These are phyloP conservation scores for Clonostachys chloroleuca DNA, from an alignment of 2,329 filamentous ascomycete species.

Conservation along the genomic window DNA sequence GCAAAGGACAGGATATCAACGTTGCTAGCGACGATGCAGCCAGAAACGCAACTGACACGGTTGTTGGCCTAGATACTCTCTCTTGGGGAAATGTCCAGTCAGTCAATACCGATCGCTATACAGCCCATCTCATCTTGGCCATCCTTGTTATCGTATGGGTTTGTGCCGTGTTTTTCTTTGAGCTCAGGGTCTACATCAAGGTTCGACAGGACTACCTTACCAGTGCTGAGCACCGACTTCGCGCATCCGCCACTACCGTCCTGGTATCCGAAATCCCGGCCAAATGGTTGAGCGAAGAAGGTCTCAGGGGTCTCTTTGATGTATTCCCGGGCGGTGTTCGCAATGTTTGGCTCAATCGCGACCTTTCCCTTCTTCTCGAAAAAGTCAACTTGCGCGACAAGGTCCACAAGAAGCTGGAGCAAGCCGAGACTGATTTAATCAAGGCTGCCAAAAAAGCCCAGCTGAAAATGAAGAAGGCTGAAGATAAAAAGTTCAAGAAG, in stretches of 20 bases:
- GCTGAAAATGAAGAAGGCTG: slow-evolving; percentile 59
- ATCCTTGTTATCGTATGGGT: slow-evolving; percentile 77
- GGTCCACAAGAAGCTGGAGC: slow-evolving; percentile 69
- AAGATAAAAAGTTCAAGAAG: slow-evolving; percentile 61
- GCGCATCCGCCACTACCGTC: slow-evolving; percentile 92
- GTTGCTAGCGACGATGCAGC: slow-evolving; percentile 26
- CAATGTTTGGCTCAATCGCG: slow-evolving; percentile 95
- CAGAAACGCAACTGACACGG: slow-evolving; percentile 12
- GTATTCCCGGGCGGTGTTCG: slow-evolving; percentile 93
- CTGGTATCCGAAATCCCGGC: slow-evolving; percentile 85
- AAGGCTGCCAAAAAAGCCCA: slow-evolving; percentile 75
- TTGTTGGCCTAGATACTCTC: slow-evolving; percentile 71
- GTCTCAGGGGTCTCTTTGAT: slow-evolving; percentile 81
- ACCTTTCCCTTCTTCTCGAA: slow-evolving; percentile 76
- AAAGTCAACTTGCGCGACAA: slow-evolving; percentile 75
- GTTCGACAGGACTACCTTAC: slow-evolving; percentile 93
- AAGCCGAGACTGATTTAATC: slow-evolving; percentile 81
- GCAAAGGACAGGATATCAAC: slow-evolving; percentile 53
- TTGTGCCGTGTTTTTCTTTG: slow-evolving; percentile 81
- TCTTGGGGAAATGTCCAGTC: slow-evolving; percentile 83
- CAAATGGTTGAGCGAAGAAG: slow-evolving; percentile 85
- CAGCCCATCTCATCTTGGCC: slow-evolving; percentile 80
- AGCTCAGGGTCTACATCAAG: slow-evolving; percentile 84
- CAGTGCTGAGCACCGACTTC: slow-evolving; percentile 87
- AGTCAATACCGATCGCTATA: slow-evolving; percentile 64